Base-by-base conservation (phyloP, 2,329 filamentous ascomycete species). In the Aspergillus thermomutatus region DNA sequence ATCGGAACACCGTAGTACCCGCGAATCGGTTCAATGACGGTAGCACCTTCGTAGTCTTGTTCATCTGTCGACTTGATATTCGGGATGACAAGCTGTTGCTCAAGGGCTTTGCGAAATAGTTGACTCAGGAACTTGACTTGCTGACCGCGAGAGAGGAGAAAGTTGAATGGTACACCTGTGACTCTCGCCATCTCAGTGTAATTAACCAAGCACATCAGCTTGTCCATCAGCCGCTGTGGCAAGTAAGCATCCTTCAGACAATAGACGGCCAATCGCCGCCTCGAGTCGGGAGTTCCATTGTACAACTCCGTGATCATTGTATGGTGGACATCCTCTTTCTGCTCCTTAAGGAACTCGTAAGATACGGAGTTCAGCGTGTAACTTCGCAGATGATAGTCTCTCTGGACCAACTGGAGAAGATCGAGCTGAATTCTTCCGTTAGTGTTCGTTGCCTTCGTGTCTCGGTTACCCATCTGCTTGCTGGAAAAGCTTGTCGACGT, bases 161-260 rank as follows among this genome's bases (percentile, higher is more conserved):
- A 96, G 71, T 96, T 97, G 80, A 99, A 99, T 0, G 94, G 94
- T 4, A 99, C 93, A 66, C 94, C 94, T 26, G 95, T 99, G 76
- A 99, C 94, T 85, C 94, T 94, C 56, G 94, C 93, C 94, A 99
- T 99, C 77, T 99, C 94, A 0, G 94, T 97, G 69, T 97, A 97
- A 72, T 99, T 99, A 76, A 96, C 90, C n/a, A 99, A 81, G 75
- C 94, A 97, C 70, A 96, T 97, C 26, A 99, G 81, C 74, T 99
- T 99, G 71, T 99, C 94, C 87, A 99, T 92, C 52, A 99, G 76
- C 58, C 95, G 81, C 69, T 97, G 92, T 1, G 94, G 94, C 3
- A 99, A 81, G 68, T 96, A 99, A 0, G 94, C 94, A 78, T 99
- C 95, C 75, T 99, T 99, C 63, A 99, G 77, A 76, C 94, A 99